phyloP scores from a whole-genome alignment of 2,329 filamentous ascomycete species.

The Apiospora koreana region DNA sequence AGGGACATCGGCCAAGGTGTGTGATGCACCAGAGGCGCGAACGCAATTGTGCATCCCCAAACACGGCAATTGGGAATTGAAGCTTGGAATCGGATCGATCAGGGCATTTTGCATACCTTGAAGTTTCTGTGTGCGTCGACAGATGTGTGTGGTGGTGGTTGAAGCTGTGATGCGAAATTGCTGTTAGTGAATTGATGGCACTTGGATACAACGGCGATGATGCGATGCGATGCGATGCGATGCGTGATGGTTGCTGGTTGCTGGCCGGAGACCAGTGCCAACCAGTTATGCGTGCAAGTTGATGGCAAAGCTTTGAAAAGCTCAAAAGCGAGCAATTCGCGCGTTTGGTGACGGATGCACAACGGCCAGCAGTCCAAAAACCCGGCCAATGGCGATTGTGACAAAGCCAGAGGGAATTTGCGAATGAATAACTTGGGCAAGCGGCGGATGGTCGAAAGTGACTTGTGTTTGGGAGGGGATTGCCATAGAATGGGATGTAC shows the following conservation, averaged over 20 bases:
- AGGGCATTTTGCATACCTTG: slow-evolving; percentile 38
- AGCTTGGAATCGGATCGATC: slow-evolving; percentile 33
- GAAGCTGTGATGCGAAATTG: slow-evolving; percentile 34
- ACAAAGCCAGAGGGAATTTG: neutral
- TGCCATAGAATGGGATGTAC: slow-evolving; percentile 49
- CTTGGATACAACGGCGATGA: slow-evolving; percentile 12
- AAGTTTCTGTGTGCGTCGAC: slow-evolving; percentile 22
- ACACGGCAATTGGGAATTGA: slow-evolving; percentile 35
- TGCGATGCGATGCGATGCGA: slow-evolving; percentile 23
- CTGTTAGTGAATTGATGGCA: slow-evolving; percentile 28
- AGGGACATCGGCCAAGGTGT: slow-evolving; percentile 15
- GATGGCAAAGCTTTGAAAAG: slow-evolving; percentile 13
- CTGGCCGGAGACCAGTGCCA: slow-evolving; percentile 20
- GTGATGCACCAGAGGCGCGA: slow-evolving; percentile 35
- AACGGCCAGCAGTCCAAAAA: slow-evolving; percentile 1
- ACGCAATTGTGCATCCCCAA: slow-evolving; percentile 39
- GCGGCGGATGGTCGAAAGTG: slow-evolving; percentile 26
- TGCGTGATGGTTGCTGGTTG: too few relatives aligned
- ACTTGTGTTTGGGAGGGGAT: slow-evolving; percentile 43
- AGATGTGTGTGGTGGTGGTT: slow-evolving; percentile 27
- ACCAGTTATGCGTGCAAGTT: slow-evolving; percentile 17
- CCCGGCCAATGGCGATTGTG: slow-evolving; percentile 13
- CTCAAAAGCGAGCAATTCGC: neutral
- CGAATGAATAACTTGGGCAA: neutral
- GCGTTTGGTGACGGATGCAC: slow-evolving; percentile 5